These are phyloP conservation scores for Leishmania martiniquensis DNA, from an alignment of 208 protist genomes.

Conservation along the genomic window DNA sequence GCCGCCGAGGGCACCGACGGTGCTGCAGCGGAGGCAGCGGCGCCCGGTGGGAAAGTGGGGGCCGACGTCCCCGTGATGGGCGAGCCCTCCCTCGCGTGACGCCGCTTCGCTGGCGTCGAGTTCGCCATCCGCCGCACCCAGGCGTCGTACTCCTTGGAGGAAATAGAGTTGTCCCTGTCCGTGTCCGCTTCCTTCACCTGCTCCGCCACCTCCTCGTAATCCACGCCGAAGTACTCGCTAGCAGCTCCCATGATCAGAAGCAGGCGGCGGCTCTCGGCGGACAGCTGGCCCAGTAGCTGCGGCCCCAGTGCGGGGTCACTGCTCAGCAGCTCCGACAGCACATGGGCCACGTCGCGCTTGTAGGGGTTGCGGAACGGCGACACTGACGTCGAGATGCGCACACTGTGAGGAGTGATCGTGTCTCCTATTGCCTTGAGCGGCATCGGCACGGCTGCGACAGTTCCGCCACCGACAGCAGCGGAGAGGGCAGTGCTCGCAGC, in stretches of 20 bases:
- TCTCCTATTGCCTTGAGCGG: background rate
- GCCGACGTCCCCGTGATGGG: background rate
- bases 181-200: slow-evolving; percentile 79
- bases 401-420: slow-evolving; percentile 4
- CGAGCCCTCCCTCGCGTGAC: slow-evolving; percentile 13
- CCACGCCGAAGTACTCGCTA: slow-evolving; percentile 80
- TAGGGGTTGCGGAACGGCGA: slow-evolving; percentile 48
- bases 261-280: slow-evolving; percentile 72
- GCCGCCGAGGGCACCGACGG: background rate
- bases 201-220: slow-evolving; percentile 59
- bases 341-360: slow-evolving; percentile 54
- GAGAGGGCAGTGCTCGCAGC: background rate
- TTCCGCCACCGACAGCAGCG: background rate
- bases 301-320: slow-evolving; percentile 45
- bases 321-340: slow-evolving; percentile 57
- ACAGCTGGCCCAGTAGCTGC: slow-evolving; percentile 55
- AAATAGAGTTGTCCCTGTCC: slow-evolving; percentile 78
- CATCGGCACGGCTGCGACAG: background rate
- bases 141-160: slow-evolving; percentile 68
- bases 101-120: slow-evolving; percentile 26
- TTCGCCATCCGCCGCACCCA: slow-evolving; percentile 53
- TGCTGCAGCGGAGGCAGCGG: slow-evolving; percentile 5
- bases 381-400: slow-evolving; percentile 18
- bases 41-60: background rate
- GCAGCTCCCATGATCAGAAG: slow-evolving; percentile 83